phyloP scores from a whole-genome alignment of 352 stramenopile species.

The Phytopythium boreale region DNA sequence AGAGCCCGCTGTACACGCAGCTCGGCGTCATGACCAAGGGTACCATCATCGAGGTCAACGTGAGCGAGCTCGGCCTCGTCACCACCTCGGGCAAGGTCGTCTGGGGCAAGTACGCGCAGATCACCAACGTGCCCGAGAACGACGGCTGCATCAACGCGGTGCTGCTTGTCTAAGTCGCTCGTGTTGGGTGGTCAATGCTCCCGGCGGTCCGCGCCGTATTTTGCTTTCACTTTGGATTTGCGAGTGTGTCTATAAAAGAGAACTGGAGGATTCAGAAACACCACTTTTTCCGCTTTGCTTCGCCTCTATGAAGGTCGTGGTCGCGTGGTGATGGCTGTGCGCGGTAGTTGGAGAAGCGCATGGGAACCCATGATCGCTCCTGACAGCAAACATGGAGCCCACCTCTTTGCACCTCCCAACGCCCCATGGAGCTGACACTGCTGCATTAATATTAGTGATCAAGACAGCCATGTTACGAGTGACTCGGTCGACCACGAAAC shows the following conservation, averaged over 20 bases:
- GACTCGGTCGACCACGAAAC: no score
- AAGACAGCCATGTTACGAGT: no score
- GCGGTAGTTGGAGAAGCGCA: no score
- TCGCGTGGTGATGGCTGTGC: no score
- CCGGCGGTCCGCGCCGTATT: neutral
- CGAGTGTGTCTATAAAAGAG: slow-evolving; percentile 4
- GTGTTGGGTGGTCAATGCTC: neutral
- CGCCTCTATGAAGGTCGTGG: no score
- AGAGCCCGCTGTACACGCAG: slow-evolving; percentile 95
- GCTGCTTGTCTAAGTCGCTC: slow-evolving; percentile 93
- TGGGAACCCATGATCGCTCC: no score
- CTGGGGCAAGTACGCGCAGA: slow-evolving; percentile 99
- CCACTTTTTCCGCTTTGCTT: neutral
- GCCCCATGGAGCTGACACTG: no score
- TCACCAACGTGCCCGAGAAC: slow-evolving; percentile 99
- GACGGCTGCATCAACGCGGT: slow-evolving; percentile 99
- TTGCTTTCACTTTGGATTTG: slow-evolving; percentile 1
- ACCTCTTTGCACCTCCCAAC: no score
- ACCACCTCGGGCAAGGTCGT: slow-evolving; percentile 99
- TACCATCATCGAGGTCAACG: slow-evolving; percentile 98
- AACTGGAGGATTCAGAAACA: neutral
- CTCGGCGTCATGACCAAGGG: slow-evolving; percentile 99
- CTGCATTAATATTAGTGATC: no score
- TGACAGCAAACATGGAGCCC: no score
- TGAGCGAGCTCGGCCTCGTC: slow-evolving; percentile 98